Evolutionary conservation across 306 rosid genomes (phyloP).

Genomic region (Acacia melanoxylon): DNA sequence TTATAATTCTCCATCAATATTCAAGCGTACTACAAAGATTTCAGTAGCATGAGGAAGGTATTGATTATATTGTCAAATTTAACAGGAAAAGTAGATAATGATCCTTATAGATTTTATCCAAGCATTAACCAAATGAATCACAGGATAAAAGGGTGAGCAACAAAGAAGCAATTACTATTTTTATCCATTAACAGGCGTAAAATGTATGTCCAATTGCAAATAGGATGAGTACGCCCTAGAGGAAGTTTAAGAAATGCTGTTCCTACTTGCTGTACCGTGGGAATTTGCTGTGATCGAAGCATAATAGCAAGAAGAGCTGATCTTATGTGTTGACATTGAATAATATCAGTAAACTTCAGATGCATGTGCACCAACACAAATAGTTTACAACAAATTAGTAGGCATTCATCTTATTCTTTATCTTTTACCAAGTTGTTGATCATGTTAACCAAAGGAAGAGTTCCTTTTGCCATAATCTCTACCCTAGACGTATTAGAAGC

Average conservation of each 20-base stretch:
- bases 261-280: neutral
- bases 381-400: slow-evolving; percentile 46
- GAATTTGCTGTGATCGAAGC: slow-evolving; percentile 25
- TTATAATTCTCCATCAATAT: neutral
- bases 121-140: slow-evolving; percentile 8
- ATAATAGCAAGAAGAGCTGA: slow-evolving; percentile 15
- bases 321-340: slow-evolving; percentile 28
- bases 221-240: neutral
- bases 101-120: neutral
- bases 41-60: neutral
- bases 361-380: slow-evolving; percentile 35
- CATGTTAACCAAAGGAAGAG: slow-evolving; percentile 91
- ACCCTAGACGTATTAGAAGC: slow-evolving; percentile 85
- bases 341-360: slow-evolving; percentile 36
- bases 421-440: slow-evolving; percentile 85
- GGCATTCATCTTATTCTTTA: slow-evolving; percentile 54
- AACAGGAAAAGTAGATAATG: neutral
- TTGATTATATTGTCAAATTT: neutral
- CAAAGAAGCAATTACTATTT: neutral
- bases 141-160: neutral
- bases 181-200: slow-evolving; percentile 11
- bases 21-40: neutral
- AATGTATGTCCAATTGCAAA: slow-evolving; percentile 28
- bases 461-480: slow-evolving; percentile 97
- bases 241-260: neutral